phyloP scores from a whole-genome alignment of 441 rosid genomes.

The Pelargonium fulgidum region DNA sequence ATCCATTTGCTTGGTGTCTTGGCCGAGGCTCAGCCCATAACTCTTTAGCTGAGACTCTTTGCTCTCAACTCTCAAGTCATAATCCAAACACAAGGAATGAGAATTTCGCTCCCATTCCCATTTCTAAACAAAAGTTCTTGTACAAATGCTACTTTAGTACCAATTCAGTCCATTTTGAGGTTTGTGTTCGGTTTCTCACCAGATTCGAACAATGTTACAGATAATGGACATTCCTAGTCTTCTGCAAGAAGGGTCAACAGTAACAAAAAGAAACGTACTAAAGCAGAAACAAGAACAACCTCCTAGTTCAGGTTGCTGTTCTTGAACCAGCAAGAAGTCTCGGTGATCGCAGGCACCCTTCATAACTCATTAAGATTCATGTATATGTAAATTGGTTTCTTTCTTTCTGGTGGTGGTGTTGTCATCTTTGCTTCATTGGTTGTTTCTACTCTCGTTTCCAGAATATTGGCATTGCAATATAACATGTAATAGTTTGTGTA shows the following conservation, averaged over 20 bases:
- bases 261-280: constrained; percentile 47
- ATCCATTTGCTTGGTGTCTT: too few species aligned
- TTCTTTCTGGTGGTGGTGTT: constrained; percentile 13
- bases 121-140: too few species aligned
- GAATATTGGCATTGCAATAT: constrained; percentile 21
- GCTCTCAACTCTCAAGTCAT: too few species aligned
- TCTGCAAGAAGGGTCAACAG: constrained; percentile 72
- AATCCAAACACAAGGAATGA: too few species aligned
- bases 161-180: neutral
- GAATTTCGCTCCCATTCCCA: too few species aligned
- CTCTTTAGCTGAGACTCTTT: too few species aligned
- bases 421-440: constrained; percentile 17
- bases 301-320: constrained; percentile 41
- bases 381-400: constrained; percentile 31
- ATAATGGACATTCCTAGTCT: constrained; percentile 89
- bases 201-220: constrained; percentile 26
- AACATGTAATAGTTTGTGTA: constrained; percentile 28
- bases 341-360: constrained; percentile 11
- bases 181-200: constrained; percentile 13
- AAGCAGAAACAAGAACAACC: constrained; percentile 57
- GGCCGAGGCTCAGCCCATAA: too few species aligned
- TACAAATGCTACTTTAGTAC: too few species aligned
- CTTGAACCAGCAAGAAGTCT: constrained; percentile 18
- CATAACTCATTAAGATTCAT: constrained; percentile 21
- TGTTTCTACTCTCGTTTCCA: constrained; percentile 21